Conservation (phyloP, 2,329 filamentous ascomycete genomes). For the Colletotrichum siamense region DNA sequence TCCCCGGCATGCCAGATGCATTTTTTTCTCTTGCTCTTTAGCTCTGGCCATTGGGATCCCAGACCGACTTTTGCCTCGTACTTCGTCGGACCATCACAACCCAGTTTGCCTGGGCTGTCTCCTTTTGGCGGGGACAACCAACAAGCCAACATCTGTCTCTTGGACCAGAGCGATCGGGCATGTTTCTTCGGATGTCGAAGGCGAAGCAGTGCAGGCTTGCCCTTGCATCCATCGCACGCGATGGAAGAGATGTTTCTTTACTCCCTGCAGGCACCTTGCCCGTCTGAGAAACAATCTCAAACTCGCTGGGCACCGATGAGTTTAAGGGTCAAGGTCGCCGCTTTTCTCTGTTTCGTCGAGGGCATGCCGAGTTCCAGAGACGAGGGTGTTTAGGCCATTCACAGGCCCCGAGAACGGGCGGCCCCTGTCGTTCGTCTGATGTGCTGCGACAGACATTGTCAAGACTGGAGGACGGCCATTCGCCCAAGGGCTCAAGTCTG, state of each 20-base stretch:
- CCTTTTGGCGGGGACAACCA: neutral
- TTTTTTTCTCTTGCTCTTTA: neutral
- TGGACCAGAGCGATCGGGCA: neutral
- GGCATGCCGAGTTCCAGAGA: slow-evolving; percentile 9
- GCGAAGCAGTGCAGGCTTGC: slow-evolving; percentile 4
- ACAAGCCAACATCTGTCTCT: neutral
- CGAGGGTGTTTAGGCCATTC: slow-evolving; percentile 20
- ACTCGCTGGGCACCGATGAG: neutral
- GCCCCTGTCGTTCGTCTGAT: slow-evolving; percentile 22
- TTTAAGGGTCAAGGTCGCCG: neutral
- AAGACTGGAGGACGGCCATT: slow-evolving; percentile 4
- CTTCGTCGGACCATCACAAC: neutral
- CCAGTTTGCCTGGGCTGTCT: neutral
- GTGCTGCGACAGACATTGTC: slow-evolving; percentile 20
- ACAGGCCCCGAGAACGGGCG: slow-evolving; percentile 12
- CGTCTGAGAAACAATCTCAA: slow-evolving; percentile 14
- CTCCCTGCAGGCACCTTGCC: slow-evolving; percentile 16
- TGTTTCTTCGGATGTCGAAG: neutral
- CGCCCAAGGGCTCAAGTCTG: slow-evolving; percentile 2
- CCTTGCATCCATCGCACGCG: slow-evolving; percentile 18
- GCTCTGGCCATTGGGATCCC: neutral
- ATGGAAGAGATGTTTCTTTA: slow-evolving; percentile 15
- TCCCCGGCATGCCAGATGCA: neutral
- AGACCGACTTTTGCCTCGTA: slow-evolving; percentile 20
- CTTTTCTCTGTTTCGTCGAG: slow-evolving; percentile 17